Evolutionary conservation across 306 rosid genomes (phyloP).

Genomic region (Arachis stenosperma): DNA sequence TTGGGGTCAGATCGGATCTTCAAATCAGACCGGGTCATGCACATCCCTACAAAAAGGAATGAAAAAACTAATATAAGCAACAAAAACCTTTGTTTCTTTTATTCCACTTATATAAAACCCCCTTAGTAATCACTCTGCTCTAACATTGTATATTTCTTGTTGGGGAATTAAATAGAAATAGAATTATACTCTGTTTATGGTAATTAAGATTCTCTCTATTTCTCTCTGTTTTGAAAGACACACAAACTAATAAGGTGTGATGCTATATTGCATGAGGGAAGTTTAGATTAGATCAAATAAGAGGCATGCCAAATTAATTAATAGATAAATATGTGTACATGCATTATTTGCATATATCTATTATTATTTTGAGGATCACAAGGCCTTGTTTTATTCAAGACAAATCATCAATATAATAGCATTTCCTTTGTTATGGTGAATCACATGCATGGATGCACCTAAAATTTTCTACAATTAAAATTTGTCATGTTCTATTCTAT

Average conservation of each 20-base stretch:
- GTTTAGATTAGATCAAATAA: not conserved
- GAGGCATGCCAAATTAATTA: conserved; percentile 70
- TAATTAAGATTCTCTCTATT: conserved; percentile 58
- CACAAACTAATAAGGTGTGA: conserved; percentile 57
- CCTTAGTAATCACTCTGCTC: conserved; percentile 50
- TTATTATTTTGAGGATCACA: conserved; percentile 62
- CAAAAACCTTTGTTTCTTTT: conserved; percentile 39
- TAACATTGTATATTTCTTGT: conserved; percentile 74
- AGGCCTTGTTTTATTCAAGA: conserved; percentile 55
- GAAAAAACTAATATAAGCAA: conserved; percentile 7
- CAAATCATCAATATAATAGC: conserved; percentile 70
- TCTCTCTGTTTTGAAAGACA: conserved; percentile 13
- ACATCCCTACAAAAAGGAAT: conserved; percentile 1
- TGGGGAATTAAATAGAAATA: conserved; percentile 36
- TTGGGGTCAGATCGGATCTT: no score
- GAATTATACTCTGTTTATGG: conserved; percentile 38
- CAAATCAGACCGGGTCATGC: no score
- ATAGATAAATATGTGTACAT: no score
- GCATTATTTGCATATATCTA: not conserved
- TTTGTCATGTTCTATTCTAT: not conserved
- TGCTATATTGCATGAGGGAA: conserved; percentile 52
- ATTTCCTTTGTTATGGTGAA: conserved; percentile 54
- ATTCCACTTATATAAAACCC: conserved; percentile 39
- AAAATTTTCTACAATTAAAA: conserved; percentile 39
- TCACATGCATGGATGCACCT: conserved; percentile 70